These are phyloP conservation scores for Phyllachora maydis DNA, from an alignment of 2,329 filamentous ascomycete species.

Conservation along the genomic window DNA sequence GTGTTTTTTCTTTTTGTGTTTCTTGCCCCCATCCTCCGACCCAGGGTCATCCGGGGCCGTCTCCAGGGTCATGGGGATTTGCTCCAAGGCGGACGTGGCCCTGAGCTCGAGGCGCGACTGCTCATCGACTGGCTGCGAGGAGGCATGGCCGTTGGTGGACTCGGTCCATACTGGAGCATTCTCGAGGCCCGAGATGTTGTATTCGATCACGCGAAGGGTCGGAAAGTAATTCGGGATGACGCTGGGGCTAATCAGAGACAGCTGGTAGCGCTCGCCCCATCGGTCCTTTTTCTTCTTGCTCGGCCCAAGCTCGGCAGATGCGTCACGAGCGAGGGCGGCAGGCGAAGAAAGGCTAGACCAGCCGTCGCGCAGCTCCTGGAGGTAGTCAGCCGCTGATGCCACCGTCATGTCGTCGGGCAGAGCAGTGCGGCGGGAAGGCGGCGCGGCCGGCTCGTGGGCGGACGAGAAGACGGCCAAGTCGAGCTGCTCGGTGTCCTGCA, in stretches of 20 bases:
- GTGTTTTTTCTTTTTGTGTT: constrained; percentile 18
- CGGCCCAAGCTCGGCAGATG: too few relatives aligned
- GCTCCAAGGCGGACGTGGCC: constrained; percentile 4
- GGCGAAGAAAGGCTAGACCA: constrained; percentile 58
- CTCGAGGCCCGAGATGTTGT: constrained; percentile 71
- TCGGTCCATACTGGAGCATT: constrained; percentile 24
- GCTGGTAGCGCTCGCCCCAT: constrained; percentile 68
- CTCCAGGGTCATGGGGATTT: too few relatives aligned
- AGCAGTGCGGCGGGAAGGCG: constrained; percentile 10
- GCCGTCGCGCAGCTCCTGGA: constrained; percentile 53
- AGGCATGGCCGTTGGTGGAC: constrained; percentile 4
- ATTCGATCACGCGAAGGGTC: constrained; percentile 75
- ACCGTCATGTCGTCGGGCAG: constrained; percentile 36
- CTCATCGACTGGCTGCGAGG: constrained; percentile 1
- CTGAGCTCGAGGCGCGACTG: constrained; percentile 9
- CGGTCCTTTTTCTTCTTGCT: constrained; percentile 44
- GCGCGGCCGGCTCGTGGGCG: constrained; percentile 7
- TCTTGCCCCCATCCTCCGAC: constrained; percentile 13
- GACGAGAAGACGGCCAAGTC: constrained; percentile 27
- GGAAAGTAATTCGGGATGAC: constrained; percentile 88
- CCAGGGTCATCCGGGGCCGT: constrained; percentile 13
- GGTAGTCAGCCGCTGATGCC: constrained; percentile 55
- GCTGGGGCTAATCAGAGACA: constrained; percentile 67
- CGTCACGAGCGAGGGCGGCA: too few relatives aligned
- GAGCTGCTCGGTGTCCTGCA: constrained; percentile 69